Evolutionary conservation across 202 grass and related monocot genomes (phyloP).

Genomic region (Cymbopogon flexuosus): DNA sequence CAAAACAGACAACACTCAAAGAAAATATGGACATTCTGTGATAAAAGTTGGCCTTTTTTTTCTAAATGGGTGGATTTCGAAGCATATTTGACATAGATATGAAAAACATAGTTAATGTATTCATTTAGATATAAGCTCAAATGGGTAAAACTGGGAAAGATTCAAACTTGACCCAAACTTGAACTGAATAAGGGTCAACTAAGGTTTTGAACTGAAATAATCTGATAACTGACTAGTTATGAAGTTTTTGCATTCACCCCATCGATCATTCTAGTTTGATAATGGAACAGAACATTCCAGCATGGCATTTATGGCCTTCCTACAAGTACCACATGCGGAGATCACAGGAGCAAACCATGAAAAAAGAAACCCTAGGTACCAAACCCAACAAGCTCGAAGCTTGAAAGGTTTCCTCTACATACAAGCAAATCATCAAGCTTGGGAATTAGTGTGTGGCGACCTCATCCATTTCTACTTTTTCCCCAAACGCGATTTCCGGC

Average conservation of each 20-base stretch:
- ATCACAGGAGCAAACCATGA: no score
- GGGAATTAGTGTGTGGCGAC: background rate
- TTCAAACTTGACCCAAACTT: background rate
- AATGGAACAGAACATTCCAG: no score
- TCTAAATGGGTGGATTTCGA: background rate
- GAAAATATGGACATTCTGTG: background rate
- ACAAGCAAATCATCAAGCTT: no score
- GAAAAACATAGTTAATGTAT: background rate
- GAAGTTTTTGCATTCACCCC: no score
- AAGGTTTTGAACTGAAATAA: no score
- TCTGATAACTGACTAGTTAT: no score
- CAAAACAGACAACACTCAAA: background rate
- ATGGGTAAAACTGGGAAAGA: background rate
- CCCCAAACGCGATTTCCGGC: background rate
- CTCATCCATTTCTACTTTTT: background rate
- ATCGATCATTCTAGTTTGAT: no score
- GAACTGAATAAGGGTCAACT: background rate
- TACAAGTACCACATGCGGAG: no score
- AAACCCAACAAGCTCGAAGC: no score
- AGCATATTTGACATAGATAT: background rate
- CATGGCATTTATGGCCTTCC: no score
- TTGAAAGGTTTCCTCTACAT: no score
- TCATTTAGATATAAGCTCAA: background rate
- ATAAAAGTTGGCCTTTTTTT: background rate
- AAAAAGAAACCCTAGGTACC: no score